Evolutionary conservation across 768 basidiomycete genomes (phyloP).

Genomic region (Serpula lacrymans): DNA sequence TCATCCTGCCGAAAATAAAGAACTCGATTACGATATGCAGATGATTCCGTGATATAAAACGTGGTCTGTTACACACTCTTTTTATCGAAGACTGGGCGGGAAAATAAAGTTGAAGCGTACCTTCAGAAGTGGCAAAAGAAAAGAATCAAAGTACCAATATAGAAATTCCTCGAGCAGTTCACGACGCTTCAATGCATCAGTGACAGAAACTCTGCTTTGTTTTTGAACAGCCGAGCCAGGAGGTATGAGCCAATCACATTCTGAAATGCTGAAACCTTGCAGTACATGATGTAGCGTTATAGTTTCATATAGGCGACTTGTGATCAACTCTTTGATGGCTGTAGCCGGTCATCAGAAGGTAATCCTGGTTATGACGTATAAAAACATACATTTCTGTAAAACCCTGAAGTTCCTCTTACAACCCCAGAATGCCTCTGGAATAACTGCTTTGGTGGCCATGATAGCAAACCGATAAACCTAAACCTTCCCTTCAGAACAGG

Average conservation of each 20-base stretch:
- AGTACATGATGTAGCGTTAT: constrained; percentile 71
- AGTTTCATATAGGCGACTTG: constrained; percentile 77
- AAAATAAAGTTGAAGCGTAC: constrained; percentile 41
- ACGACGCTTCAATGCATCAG: constrained; percentile 72
- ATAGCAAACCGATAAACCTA: constrained; percentile 72
- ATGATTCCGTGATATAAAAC: constrained; percentile 93
- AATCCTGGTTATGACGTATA: background rate
- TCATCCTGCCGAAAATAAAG: constrained; percentile 95
- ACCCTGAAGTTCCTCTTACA: constrained; percentile 58
- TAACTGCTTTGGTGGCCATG: constrained; percentile 60
- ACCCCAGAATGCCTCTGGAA: constrained; percentile 82
- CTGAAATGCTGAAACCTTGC: constrained; percentile 70
- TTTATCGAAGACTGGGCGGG: background rate
- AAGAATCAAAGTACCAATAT: constrained; percentile 93
- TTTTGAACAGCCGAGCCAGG: constrained; percentile 30
- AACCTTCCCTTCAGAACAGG: background rate
- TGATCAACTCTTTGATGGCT: constrained; percentile 78
- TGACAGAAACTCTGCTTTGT: constrained; percentile 52
- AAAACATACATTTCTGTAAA: constrained; percentile 50
- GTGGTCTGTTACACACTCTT: constrained; percentile 71
- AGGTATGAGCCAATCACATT: constrained; percentile 77
- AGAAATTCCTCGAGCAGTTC: constrained; percentile 84
- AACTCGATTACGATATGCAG: constrained; percentile 75
- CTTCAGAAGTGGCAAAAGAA: constrained; percentile 74
- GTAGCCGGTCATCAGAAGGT: constrained; percentile 1